Evolutionary conservation across 169 alveolate genomes (phyloP).

Genomic region (Babesia gibsoni): DNA sequence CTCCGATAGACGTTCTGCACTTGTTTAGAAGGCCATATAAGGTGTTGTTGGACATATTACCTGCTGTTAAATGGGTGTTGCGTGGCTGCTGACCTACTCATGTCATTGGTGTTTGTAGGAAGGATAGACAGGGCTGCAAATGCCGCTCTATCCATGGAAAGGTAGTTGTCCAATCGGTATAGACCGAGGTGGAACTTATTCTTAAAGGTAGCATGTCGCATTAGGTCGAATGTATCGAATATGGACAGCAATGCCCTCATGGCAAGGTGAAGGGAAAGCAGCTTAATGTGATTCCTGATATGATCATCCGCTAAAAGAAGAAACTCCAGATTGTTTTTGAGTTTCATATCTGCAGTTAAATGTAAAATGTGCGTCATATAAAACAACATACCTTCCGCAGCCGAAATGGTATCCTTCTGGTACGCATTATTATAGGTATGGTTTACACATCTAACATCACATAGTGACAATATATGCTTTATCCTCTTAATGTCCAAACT

Average conservation of each 20-base stretch:
- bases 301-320: constrained; percentile 64
- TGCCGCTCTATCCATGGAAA: constrained; percentile 76
- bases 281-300: constrained; percentile 69
- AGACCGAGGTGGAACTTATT: constrained; percentile 59
- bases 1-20: constrained; percentile 92
- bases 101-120: constrained; percentile 34
- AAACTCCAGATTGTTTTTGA: constrained; percentile 61
- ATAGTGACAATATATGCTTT: constrained; percentile 39
- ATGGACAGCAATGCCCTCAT: constrained; percentile 62
- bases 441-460: constrained; percentile 33
- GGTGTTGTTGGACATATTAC: constrained; percentile 41
- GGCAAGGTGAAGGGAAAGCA: constrained; percentile 60
- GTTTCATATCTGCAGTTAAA: constrained; percentile 51
- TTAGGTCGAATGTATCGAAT: constrained; percentile 62
- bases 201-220: constrained; percentile 57
- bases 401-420: constrained; percentile 1
- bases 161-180: constrained; percentile 65
- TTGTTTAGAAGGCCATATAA: constrained; percentile 85
- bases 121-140: constrained; percentile 70
- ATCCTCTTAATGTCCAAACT: constrained; percentile 35
- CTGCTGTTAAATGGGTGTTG: constrained; percentile 18
- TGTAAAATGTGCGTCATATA: background rate
- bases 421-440: constrained; percentile 8
- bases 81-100: background rate
- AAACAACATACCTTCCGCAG: constrained; percentile 5